Base-by-base conservation (phyloP, 2,329 filamentous ascomycete genomes). In the Lecanicillium sp. region DNA sequence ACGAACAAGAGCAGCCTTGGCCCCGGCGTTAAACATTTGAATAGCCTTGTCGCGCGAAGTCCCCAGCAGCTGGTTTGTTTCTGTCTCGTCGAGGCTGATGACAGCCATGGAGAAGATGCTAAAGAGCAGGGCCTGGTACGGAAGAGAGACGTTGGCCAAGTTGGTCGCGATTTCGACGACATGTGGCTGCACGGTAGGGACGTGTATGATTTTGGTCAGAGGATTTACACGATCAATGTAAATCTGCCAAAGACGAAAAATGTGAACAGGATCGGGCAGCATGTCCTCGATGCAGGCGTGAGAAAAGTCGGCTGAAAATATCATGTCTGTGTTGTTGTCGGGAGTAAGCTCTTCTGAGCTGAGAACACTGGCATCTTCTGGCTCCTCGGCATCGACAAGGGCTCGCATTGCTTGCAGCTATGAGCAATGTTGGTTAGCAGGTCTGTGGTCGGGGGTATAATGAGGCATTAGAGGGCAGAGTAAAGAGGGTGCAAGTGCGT, bases 141-240 rank as follows among this genome's bases (percentile, higher is more conserved):
- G 74, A 29, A 72, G 66, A 0, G 71, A 70, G 2, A 85, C 58
- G 30, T 65, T 68, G 11, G 63, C 60, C 15, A 80, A 62, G 43
- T 75, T 70, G 13, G 68, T 68, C 2, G 71, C 73, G 3, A 80
- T 79, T 42, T 83, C 73, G 28, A 83, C 68, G 7, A 88, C 64
- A 33, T 73, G 70, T 3, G 73, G 70, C 50, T 87, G 79, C 4
- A 86, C 57, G 0, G 78, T 78, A 0, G 84, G 83, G 2, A 81
- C 72, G 52, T 90, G 85, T 17, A 86, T 77, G 33, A 76, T 62
- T 53, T 88, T 89, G 47, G 78, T 75, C 33, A 87, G 56, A 0
- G 84, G 83, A 49, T 89, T 83, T 40, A 89, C 78, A 44, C 85
- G 79, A 35, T 85, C 78, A 5, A 87, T 62, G 47, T 81, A 88